Evolutionary conservation across 177 flowering plant species (phyloP).

Genomic region (Tripterygium wilfordii): DNA sequence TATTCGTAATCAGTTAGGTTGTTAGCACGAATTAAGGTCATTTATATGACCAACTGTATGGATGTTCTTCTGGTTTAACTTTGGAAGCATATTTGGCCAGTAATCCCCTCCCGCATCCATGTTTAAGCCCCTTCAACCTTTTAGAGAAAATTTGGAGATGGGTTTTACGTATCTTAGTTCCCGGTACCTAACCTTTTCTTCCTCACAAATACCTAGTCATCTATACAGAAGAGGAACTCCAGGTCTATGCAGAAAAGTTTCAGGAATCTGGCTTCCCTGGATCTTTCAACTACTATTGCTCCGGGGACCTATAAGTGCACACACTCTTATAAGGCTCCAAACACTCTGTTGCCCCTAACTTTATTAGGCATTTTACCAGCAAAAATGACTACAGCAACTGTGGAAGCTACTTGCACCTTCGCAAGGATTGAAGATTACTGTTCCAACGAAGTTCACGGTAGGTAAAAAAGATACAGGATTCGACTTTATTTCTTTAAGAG

Average conservation of each 20-base stretch:
- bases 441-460: conserved; percentile 37
- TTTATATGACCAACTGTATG: too few relatives aligned
- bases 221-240: conserved; percentile 40
- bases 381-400: too few relatives aligned
- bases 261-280: conserved; percentile 39
- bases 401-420: conserved; percentile 51
- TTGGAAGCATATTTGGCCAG: too few relatives aligned
- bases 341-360: too few relatives aligned
- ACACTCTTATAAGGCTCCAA: neutral
- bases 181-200: conserved; percentile 27
- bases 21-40: too few relatives aligned
- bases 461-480: conserved; percentile 42
- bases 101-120: conserved; percentile 12
- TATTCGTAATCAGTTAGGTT: too few relatives aligned
- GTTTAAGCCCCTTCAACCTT: neutral
- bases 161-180: conserved; percentile 30
- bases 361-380: too few relatives aligned
- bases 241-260: conserved; percentile 28
- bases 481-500: conserved; percentile 21
- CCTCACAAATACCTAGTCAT: too few relatives aligned
- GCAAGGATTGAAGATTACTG: conserved; percentile 39
- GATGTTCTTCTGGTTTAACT: neutral
- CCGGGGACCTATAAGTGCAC: too few relatives aligned
- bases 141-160: conserved; percentile 27
- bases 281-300: conserved; percentile 36